A percentile compares a stretch with the other conserved stretches of the same genome.
These are phyloP conservation scores for Pinus taeda DNA, from an alignment of 75 land plant species.

Conservation along the genomic window DNA sequence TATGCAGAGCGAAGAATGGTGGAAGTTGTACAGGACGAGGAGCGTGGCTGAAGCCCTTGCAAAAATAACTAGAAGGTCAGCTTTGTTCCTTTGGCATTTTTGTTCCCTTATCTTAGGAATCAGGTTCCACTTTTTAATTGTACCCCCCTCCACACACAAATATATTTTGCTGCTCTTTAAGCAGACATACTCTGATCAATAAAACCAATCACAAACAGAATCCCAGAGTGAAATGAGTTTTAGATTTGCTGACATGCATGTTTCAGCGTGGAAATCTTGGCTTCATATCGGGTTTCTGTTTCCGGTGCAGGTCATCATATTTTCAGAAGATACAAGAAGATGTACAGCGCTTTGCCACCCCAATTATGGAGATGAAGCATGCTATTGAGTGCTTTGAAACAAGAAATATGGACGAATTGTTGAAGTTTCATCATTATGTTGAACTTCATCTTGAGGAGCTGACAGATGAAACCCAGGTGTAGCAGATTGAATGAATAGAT, in stretches of 20 bases:
- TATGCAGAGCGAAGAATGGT: too few relatives aligned
- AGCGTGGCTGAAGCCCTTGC: conserved; percentile 79
- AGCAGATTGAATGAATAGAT: background rate
- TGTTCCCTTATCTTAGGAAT: background rate
- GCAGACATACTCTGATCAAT: too few relatives aligned
- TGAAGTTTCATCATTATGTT: conserved; percentile 44
- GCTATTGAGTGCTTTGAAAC: conserved; percentile 41
- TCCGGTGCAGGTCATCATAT: conserved; percentile 25
- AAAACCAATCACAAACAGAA: background rate
- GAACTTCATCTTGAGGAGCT: conserved; percentile 47
- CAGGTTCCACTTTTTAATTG: background rate
- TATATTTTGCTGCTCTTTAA: too few relatives aligned
- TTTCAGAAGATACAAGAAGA: conserved; percentile 60
- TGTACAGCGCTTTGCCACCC: conserved; percentile 37
- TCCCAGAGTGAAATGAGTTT: background rate
- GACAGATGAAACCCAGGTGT: conserved; percentile 66
- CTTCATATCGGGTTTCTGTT: background rate
- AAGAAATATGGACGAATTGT: conserved; percentile 52
- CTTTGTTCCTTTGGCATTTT: background rate
- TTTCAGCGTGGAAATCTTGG: background rate
- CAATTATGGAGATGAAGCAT: conserved; percentile 43
- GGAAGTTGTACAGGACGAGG: too few relatives aligned
- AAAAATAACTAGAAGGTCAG: conserved; percentile 66
- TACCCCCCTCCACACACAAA: too few relatives aligned
- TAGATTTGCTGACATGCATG: background rate